phyloP scores from a whole-genome alignment of 2,329 filamentous ascomycete genomes.

The Rhinocladiella similis region DNA sequence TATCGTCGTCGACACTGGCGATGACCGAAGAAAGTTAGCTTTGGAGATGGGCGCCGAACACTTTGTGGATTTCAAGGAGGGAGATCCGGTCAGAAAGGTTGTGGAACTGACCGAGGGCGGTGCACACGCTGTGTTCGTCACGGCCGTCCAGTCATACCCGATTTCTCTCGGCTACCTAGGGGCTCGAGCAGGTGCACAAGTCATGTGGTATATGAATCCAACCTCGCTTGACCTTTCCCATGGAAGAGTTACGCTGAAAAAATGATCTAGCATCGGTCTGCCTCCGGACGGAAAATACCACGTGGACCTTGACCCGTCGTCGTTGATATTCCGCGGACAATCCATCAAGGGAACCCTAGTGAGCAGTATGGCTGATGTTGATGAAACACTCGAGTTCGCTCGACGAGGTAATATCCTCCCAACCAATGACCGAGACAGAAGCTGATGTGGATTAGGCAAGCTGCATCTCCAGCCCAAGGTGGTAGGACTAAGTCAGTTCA shows the following conservation, averaged over 20 bases:
- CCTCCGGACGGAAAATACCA: slow-evolving; percentile 28
- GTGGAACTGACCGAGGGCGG: slow-evolving; percentile 47
- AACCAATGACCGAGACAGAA: neutral
- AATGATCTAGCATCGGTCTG: slow-evolving; percentile 38
- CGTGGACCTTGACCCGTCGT: slow-evolving; percentile 21
- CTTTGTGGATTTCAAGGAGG: slow-evolving; percentile 55
- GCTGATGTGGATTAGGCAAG: slow-evolving; percentile 16
- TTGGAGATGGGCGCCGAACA: slow-evolving; percentile 54
- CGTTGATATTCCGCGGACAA: slow-evolving; percentile 23
- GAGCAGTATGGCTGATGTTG: slow-evolving; percentile 20
- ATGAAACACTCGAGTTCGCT: slow-evolving; percentile 26
- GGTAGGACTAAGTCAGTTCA: slow-evolving; percentile 27
- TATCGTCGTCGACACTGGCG: slow-evolving; percentile 57
- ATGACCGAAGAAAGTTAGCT: slow-evolving; percentile 47
- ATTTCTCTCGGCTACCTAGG: slow-evolving; percentile 48
- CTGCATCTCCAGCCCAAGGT: slow-evolving; percentile 27
- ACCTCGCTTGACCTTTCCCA: neutral
- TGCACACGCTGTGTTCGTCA: slow-evolving; percentile 48
- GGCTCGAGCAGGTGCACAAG: slow-evolving; percentile 48
- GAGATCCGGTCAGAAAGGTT: slow-evolving; percentile 41
- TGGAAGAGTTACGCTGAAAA: neutral
- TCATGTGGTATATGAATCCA: slow-evolving; percentile 47
- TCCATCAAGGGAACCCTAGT: slow-evolving; percentile 26
- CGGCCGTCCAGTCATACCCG: slow-evolving; percentile 41
- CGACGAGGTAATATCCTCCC: slow-evolving; percentile 16